Percentiles rank a stretch among this genome's conserved stretches.
phyloP scores from a whole-genome alignment of 2,329 filamentous ascomycete genomes.

The Hymenoscyphus occultus region DNA sequence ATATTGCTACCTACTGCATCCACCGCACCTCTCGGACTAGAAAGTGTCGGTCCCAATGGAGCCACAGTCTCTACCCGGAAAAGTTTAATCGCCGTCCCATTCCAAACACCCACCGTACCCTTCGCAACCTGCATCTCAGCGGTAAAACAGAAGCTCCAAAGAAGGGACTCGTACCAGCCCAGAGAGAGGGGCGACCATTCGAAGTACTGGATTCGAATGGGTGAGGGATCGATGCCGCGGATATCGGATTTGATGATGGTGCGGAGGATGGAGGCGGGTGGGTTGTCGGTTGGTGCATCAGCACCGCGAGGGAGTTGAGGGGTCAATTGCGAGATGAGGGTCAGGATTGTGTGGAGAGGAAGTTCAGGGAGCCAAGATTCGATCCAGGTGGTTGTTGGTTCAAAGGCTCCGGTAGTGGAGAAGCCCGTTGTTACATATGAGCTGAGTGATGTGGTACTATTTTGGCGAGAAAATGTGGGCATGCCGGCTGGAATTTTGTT shows the following conservation, averaged over 20 bases:
- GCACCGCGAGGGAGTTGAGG: slow-evolving; percentile 52
- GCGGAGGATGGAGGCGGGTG: slow-evolving; percentile 47
- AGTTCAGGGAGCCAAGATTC: slow-evolving; percentile 92
- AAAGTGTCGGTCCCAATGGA: slow-evolving; percentile 73
- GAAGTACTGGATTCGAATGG: slow-evolving; percentile 80
- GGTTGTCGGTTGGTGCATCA: slow-evolving; percentile 41
- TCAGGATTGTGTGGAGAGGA: slow-evolving; percentile 81
- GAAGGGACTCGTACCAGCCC: slow-evolving; percentile 91
- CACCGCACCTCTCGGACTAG: slow-evolving; percentile 84
- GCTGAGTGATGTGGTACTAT: slow-evolving; percentile 78
- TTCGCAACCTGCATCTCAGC: slow-evolving; percentile 84
- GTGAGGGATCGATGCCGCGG: slow-evolving; percentile 69
- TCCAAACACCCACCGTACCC: slow-evolving; percentile 91
- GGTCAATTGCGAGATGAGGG: slow-evolving; percentile 66
- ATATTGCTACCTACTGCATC: slow-evolving; percentile 91
- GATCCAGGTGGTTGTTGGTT: slow-evolving; percentile 80
- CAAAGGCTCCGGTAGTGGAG: slow-evolving; percentile 62
- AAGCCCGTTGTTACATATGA: slow-evolving; percentile 59
- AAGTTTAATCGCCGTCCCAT: slow-evolving; percentile 80
- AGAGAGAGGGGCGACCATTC: slow-evolving; percentile 89
- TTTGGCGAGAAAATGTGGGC: slow-evolving; percentile 82
- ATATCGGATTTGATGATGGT: slow-evolving; percentile 61
- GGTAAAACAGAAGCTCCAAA: slow-evolving; percentile 92
- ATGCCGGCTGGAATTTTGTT: slow-evolving; percentile 53
- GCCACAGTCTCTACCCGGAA: slow-evolving; percentile 88